Conservation (phyloP, 257 asterid species). For the Plantago elongata region DNA sequence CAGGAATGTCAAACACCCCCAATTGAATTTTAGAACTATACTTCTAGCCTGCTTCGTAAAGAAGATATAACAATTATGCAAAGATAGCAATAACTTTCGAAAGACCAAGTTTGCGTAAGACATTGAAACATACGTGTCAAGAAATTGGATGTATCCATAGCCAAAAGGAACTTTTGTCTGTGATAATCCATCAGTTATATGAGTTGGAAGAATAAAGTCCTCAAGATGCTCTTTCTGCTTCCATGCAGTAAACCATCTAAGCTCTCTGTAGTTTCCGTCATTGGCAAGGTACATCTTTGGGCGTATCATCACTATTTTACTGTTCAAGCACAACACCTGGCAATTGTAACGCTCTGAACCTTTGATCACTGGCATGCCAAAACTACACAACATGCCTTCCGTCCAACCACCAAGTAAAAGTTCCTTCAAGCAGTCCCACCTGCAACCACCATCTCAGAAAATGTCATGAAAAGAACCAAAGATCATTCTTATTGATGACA, state of each 20-base stretch:
- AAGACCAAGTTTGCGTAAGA: background rate
- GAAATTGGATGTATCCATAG: slow-evolving; percentile 64
- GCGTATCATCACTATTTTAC: slow-evolving; percentile 68
- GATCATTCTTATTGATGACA: background rate
- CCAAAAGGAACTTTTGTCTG: slow-evolving; percentile 76
- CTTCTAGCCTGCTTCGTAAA: too few relatives aligned
- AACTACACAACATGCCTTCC: slow-evolving; percentile 64
- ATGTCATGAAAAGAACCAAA: background rate
- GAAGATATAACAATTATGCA: too few relatives aligned
- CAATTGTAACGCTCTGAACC: slow-evolving; percentile 77
- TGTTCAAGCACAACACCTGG: slow-evolving; percentile 65
- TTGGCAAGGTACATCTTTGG: slow-evolving; percentile 92
- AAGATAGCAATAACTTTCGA: too few relatives aligned
- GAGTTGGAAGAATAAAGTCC: slow-evolving; percentile 57
- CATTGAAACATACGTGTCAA: slow-evolving; percentile 52
- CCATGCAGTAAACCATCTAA: slow-evolving; percentile 87
- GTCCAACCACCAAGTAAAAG: slow-evolving; percentile 73
- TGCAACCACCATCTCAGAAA: slow-evolving; percentile 22
- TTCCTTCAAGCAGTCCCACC: slow-evolving; percentile 86
- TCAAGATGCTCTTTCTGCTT: slow-evolving; percentile 57
- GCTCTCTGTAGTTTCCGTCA: slow-evolving; percentile 57
- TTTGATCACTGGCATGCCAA: slow-evolving; percentile 74
- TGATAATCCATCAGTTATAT: slow-evolving; percentile 47
- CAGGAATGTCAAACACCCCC: too few relatives aligned
- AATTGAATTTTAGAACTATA: too few relatives aligned